Evolutionary conservation across 148 eudicot species (phyloP).

Genomic region (Chenopodium berlandieri): DNA sequence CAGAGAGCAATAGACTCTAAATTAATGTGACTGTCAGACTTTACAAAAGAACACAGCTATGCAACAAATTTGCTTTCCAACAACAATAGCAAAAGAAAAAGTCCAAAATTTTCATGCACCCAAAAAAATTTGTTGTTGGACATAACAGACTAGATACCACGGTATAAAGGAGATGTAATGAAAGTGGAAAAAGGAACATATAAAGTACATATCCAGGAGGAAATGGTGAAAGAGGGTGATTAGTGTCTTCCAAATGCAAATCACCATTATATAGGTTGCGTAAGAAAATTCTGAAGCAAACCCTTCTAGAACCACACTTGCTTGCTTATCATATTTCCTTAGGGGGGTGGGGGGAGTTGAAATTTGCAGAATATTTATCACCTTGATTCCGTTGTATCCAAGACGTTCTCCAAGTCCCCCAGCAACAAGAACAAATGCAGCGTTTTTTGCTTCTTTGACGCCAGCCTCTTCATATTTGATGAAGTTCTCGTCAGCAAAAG

Average conservation of each 20-base stretch:
- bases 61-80: not conserved
- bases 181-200: not conserved
- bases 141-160: not conserved
- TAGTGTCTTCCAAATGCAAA: not conserved
- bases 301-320: not conserved
- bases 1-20: conserved; percentile 1
- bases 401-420: conserved; percentile 99
- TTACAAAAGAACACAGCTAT: not conserved
- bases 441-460: conserved; percentile 70
- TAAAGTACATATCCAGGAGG: not conserved
- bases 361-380: conserved; percentile 24
- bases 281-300: not conserved
- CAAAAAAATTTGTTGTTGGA: not conserved
- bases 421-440: conserved; percentile 99
- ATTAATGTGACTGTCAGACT: not conserved
- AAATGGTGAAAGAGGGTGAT: not conserved
- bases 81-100: not conserved
- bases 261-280: not conserved
- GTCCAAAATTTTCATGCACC: not conserved
- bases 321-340: not conserved
- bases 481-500: conserved; percentile 74
- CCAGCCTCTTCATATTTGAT: conserved; percentile 78
- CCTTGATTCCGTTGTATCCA: conserved; percentile 98
- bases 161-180: not conserved
- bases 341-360: not conserved